A percentile compares a stretch with the other conserved stretches of the same genome.
phyloP scores from a whole-genome alignment of 768 basidiomycete species.

The Lentinus brumalis region DNA sequence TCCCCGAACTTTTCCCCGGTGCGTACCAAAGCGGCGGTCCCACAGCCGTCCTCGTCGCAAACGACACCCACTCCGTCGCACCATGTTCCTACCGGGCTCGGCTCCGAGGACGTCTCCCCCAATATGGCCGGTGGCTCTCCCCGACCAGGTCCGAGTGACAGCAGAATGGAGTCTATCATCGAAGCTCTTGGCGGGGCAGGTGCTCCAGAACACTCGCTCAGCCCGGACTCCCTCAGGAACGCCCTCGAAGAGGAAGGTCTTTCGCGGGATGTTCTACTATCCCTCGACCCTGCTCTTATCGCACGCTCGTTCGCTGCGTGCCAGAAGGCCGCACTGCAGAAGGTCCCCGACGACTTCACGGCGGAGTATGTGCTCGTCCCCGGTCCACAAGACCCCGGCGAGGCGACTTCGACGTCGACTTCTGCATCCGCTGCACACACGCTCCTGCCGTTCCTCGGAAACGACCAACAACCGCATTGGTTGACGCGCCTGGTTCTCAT shows the following conservation, averaged over 20 bases:
- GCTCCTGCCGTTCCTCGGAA: slow-evolving; percentile 57
- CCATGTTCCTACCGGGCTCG: slow-evolving; percentile 10
- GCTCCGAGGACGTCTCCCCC: slow-evolving; percentile 19
- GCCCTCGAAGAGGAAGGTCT: slow-evolving; percentile 66
- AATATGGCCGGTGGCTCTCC: slow-evolving; percentile 35
- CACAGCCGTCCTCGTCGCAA: slow-evolving; percentile 52
- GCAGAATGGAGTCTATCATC: slow-evolving; percentile 31
- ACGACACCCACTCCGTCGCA: slow-evolving; percentile 51
- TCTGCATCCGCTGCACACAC: slow-evolving; percentile 9
- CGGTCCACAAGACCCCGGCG: slow-evolving; percentile 25
- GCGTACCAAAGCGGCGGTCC: slow-evolving; percentile 28
- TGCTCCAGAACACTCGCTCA: slow-evolving; percentile 1
- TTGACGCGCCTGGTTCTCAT: slow-evolving; percentile 71
- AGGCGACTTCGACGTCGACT: neutral
- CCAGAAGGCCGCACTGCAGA: slow-evolving; percentile 51
- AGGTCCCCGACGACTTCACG: slow-evolving; percentile 52
- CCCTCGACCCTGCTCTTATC: slow-evolving; percentile 61
- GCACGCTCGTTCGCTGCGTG: slow-evolving; percentile 65
- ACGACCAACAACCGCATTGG: slow-evolving; percentile 77
- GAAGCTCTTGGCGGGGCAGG: slow-evolving; percentile 23
- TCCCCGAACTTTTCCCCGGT: slow-evolving; percentile 44
- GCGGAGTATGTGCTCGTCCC: slow-evolving; percentile 43
- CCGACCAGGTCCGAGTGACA: slow-evolving; percentile 26
- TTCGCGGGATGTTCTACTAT: slow-evolving; percentile 63
- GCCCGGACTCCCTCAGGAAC: slow-evolving; percentile 43